Evolutionary conservation across 208 protist genomes (phyloP), one percentile per base, ranked within the genome.

Genomic region (Leishmania lainsoni): DNA sequence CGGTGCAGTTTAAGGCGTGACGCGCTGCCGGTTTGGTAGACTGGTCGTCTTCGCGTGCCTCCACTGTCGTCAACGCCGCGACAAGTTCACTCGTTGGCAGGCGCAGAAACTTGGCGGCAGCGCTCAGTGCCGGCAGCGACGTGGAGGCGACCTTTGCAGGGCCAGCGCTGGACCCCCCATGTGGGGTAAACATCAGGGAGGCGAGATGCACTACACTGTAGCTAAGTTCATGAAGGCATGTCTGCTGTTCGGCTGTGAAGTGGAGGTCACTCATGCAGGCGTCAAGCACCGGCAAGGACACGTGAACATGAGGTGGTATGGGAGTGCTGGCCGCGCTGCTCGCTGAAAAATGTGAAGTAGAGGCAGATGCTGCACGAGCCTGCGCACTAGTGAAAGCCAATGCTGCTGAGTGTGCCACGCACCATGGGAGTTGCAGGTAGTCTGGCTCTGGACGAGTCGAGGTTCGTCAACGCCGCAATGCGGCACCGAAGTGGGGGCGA

Each of bases 1-100:
- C 81, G 29, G 81, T 49, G n/a, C 70, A 81, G 71, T 85, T 80
- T 63, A 81, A n/a, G 20, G 81, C 70, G 39, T 85, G 81, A 1
- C 71, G 75, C 49, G 39, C 56, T n/a, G n/a, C 5, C 8, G 5
- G 8, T 16, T n/a, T 52, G 4, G 45, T 22, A n/a, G 29, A 3
- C 42, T 42, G 51, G 22, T 32, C 59, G n/a, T 39, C 54, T 5
- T 20, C 61, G 52, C 51, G 26, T 26, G 59, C 45, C 61, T 78
- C 76, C 68, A 85, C 70, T 8, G 70, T 81, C 26, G 81, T 85
- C 48, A 85, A 48, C 10, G 80, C 20, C 52, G 74, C 42, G 35
- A 65, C 69, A 35, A 85, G 68, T 45, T 76, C 76, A 51, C 74
- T 48, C 3, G 73, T 26, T 59, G 81, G 51, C 3, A 80, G 17